Conservation (phyloP, 768 basidiomycete species). For the Amanita subjunquillea region DNA sequence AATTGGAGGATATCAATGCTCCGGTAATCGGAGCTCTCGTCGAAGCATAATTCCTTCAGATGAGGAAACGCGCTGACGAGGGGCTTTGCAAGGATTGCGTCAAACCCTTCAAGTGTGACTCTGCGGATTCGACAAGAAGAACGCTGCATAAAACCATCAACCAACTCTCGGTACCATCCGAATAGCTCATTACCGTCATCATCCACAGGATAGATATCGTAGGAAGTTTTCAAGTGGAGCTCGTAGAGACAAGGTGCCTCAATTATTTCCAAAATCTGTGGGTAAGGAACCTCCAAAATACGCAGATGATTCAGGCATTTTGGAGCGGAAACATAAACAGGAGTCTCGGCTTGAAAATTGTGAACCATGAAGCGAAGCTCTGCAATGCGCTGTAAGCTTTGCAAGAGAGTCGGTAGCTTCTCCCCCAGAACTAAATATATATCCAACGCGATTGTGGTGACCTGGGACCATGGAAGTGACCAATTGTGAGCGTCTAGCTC, state of each 20-base stretch:
- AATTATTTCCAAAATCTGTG: neutral
- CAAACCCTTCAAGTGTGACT: neutral
- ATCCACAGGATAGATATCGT: neutral
- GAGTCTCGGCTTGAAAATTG: neutral
- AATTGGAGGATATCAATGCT: neutral
- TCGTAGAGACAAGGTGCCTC: neutral
- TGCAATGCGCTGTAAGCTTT: neutral
- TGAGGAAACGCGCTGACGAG: neutral
- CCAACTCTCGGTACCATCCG: neutral
- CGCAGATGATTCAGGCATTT: neutral
- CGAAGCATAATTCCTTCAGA: neutral
- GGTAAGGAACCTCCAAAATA: neutral
- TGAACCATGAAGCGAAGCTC: neutral
- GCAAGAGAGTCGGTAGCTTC: neutral
- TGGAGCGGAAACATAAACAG: neutral
- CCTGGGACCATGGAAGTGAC: neutral
- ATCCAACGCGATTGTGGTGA: neutral
- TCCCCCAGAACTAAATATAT: neutral
- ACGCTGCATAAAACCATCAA: neutral
- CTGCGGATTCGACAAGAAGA: neutral
- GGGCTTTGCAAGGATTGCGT: neutral
- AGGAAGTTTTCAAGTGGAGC: neutral
- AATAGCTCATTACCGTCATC: neutral
- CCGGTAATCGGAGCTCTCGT: neutral
- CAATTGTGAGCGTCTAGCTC: neutral